phyloP scores from a whole-genome alignment of 441 rosid genomes.

The Euphorbia celastroides region DNA sequence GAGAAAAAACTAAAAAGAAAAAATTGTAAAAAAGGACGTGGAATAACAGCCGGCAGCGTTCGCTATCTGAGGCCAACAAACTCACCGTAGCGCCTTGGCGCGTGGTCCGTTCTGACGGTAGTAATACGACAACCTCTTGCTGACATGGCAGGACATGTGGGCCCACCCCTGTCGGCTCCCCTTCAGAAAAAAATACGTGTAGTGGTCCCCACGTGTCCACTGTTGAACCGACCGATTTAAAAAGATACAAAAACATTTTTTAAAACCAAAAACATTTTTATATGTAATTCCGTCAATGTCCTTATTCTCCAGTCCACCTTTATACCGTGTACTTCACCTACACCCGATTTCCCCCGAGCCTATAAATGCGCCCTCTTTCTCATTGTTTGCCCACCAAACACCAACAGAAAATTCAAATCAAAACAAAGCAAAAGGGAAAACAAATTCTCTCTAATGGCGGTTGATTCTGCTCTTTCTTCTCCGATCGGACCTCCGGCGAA shows the following conservation, averaged over 20 bases:
- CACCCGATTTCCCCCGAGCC: conserved; percentile 2
- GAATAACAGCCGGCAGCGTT: conserved; percentile 33
- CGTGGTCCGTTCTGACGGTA: conserved; percentile 33
- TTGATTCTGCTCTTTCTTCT: conserved; percentile 55
- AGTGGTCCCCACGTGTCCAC: conserved; percentile 39
- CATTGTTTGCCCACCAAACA: background rate
- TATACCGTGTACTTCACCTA: background rate
- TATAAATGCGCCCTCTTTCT: background rate
- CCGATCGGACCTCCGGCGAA: conserved; percentile 68
- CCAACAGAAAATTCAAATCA: background rate
- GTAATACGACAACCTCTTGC: conserved; percentile 23
- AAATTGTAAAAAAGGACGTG: background rate
- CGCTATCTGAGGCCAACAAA: conserved; percentile 29
- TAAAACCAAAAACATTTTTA: background rate
- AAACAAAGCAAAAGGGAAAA: background rate
- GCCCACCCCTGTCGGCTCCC: conserved; percentile 34
- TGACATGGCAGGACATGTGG: conserved; percentile 52
- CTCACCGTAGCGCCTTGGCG: conserved; percentile 23
- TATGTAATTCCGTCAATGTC: background rate
- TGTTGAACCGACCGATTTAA: conserved; percentile 6
- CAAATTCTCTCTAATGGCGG: conserved; percentile 30
- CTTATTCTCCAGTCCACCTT: conserved; percentile 8
- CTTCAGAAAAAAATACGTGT: conserved; percentile 25
- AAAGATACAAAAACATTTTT: too few species aligned
- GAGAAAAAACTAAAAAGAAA: background rate